Conservation (phyloP, 345 rosid species). For the Odontarrhena argentea region DNA sequence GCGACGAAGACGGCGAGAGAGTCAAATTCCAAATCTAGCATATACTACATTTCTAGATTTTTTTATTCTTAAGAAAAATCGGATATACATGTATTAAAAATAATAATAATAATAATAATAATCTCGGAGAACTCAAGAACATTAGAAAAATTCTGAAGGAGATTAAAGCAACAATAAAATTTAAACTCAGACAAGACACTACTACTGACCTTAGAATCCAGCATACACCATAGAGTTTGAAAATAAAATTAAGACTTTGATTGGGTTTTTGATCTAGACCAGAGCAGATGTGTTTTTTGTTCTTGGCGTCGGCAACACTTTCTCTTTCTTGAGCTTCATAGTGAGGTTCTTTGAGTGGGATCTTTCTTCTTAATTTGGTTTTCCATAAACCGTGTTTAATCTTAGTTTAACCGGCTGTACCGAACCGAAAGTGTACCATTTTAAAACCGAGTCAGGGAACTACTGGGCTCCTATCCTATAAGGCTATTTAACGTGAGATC, state of each 20-base stretch:
- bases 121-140: neutral
- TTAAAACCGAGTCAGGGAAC: neutral
- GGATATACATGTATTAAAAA: neutral
- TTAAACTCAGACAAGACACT: neutral
- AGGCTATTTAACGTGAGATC: no score
- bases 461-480: no score
- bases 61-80: neutral
- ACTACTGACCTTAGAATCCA: slow-evolving; percentile 30
- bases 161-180: neutral
- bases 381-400: slow-evolving; percentile 9
- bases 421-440: slow-evolving; percentile 16
- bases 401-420: slow-evolving; percentile 5
- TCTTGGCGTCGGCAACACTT: slow-evolving; percentile 41
- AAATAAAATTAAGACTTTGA: neutral
- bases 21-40: neutral
- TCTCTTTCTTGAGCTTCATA: no score
- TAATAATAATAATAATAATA: neutral
- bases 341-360: no score
- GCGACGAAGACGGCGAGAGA: neutral
- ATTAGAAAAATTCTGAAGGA: neutral
- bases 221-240: slow-evolving; percentile 23
- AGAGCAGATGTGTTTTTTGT: slow-evolving; percentile 18
- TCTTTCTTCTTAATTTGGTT: neutral
- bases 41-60: neutral
- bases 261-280: neutral